Evolutionary conservation across 108 stramenopile genomes (phyloP).

Genomic region (Heterococcus sp.): DNA sequence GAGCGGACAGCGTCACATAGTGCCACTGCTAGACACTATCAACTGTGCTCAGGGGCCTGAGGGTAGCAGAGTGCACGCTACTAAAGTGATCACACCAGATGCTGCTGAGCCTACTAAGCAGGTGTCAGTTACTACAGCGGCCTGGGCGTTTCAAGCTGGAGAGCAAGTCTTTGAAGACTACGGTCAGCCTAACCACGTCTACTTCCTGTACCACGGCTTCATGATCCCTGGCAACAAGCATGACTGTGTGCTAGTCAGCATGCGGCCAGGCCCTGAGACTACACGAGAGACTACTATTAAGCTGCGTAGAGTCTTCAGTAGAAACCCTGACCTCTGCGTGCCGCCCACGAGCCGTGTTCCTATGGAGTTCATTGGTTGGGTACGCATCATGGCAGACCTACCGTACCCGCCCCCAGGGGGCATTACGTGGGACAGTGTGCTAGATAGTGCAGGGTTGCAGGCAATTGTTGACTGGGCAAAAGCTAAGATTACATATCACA

Average conservation of each 20-base stretch:
- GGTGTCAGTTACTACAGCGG: slow-evolving; percentile 60
- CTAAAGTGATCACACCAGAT: too few species aligned
- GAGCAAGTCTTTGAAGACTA: slow-evolving; percentile 65
- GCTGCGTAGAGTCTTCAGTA: background rate
- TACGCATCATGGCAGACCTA: slow-evolving; percentile 1
- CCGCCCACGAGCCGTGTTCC: background rate
- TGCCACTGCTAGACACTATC: slow-evolving; percentile 72
- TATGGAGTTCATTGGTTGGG: background rate
- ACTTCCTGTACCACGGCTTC: slow-evolving; percentile 71
- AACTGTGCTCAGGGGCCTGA: slow-evolving; percentile 46
- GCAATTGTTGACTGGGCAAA: background rate
- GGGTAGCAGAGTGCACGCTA: slow-evolving; percentile 39
- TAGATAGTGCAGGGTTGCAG: background rate
- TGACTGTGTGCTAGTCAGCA: slow-evolving; percentile 57
- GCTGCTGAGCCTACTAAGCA: slow-evolving; percentile 14
- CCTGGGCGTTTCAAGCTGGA: slow-evolving; percentile 52
- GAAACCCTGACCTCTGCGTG: background rate
- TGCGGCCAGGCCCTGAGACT: background rate
- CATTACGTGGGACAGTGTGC: background rate
- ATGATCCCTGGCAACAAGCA: slow-evolving; percentile 55
- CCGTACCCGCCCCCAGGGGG: background rate
- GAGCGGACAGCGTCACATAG: slow-evolving; percentile 65
- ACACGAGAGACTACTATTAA: background rate
- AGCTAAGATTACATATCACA: too few species aligned
- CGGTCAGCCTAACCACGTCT: slow-evolving; percentile 70